Conservation (phyloP, 2,329 filamentous ascomycete species). For the Neurospora sp. region DNA sequence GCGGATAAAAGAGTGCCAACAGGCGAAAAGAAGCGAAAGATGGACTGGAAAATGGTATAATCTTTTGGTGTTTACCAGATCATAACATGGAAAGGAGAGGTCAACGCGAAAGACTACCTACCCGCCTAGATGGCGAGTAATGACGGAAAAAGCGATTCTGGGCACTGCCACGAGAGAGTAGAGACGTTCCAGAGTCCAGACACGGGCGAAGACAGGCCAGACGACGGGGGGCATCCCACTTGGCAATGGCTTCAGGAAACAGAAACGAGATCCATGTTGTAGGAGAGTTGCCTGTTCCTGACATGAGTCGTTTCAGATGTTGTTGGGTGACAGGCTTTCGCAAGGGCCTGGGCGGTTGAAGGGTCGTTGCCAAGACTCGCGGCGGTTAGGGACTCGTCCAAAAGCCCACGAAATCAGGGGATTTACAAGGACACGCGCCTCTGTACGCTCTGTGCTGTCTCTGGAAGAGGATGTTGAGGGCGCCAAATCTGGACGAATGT, state of each 20-base stretch:
- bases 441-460: neutral
- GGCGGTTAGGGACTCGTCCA: neutral
- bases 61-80: constrained; percentile 5
- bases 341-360: constrained; percentile 7
- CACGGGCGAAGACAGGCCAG: neutral
- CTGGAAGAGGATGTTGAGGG: neutral
- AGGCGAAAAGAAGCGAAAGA: constrained; percentile 16
- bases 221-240: constrained; percentile 3
- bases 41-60: constrained; percentile 12
- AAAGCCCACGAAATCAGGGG: neutral
- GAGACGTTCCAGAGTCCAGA: neutral
- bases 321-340: constrained; percentile 13
- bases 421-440: neutral
- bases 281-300: constrained; percentile 16
- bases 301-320: constrained; percentile 22
- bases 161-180: constrained; percentile 3
- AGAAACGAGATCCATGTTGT: constrained; percentile 2
- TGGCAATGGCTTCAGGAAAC: constrained; percentile 4
- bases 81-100: constrained; percentile 13
- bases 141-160: constrained; percentile 2
- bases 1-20: constrained; percentile 13
- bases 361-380: neutral
- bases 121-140: constrained; percentile 2
- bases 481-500: neutral
- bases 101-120: neutral